Evolutionary conservation across 129 eudicot genomes (phyloP).

Genomic region (Flaveria trinervia): DNA sequence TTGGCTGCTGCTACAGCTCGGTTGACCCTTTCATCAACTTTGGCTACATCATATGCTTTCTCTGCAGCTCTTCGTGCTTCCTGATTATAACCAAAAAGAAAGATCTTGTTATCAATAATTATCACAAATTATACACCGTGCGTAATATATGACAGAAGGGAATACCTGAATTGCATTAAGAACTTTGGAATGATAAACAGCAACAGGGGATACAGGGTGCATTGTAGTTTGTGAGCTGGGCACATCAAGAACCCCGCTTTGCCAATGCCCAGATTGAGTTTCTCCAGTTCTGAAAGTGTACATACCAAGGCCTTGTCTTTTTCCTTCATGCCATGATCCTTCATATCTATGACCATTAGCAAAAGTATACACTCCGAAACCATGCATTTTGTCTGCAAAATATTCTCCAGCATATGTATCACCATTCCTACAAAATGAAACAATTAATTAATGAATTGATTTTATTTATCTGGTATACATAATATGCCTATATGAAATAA

Average conservation of each 20-base stretch:
- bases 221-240: slow-evolving; percentile 79
- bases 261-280: slow-evolving; percentile 97
- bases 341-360: slow-evolving; percentile 93
- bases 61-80: slow-evolving; percentile 94
- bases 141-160: not conserved
- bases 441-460: not conserved
- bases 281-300: slow-evolving; percentile 91
- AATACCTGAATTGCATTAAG: slow-evolving; percentile 89
- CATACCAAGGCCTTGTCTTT: slow-evolving; percentile 96
- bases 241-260: slow-evolving; percentile 81
- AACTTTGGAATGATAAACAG: slow-evolving; percentile 89
- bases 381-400: slow-evolving; percentile 98
- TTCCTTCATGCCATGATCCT: slow-evolving; percentile 99
- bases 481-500: not conserved
- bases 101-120: not conserved
- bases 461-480: not conserved
- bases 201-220: slow-evolving; percentile 83
- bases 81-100: slow-evolving; percentile 36
- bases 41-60: slow-evolving; percentile 81
- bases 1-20: slow-evolving; percentile 93
- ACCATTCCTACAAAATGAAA: slow-evolving; percentile 61
- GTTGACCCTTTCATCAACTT: slow-evolving; percentile 95
- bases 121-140: not conserved
- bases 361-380: slow-evolving; percentile 89
- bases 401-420: slow-evolving; percentile 94